Evolutionary conservation across 1,284 basidiomycete genomes (phyloP), one percentile per base, ranked within the genome.

Genomic region (Cryptococcus floricola): DNA sequence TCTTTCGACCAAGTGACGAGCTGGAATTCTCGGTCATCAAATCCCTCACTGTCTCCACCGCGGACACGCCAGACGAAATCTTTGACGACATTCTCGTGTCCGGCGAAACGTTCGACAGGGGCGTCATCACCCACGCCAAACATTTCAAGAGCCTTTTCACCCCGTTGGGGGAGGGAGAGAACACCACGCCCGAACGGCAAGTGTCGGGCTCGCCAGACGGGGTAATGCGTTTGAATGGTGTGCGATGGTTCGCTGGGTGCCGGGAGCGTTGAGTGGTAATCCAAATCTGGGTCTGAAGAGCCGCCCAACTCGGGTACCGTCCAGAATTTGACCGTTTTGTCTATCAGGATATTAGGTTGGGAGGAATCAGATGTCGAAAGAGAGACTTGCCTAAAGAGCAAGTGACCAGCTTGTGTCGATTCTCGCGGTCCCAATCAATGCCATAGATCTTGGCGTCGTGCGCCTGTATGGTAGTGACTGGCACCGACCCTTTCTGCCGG

Each of bases 1-100:
- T 98, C 96, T 74, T 94, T 95, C 2, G 90, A 91, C 95, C 94
- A 98, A 0, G 94, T 98, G 50, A 98, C 90, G 3, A 98, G 81
- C 71, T 96, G 93, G 73, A 92, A 94, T 56, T 89, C 86, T 9
- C 85, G 82, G 69, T 84, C 83, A 55, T 86, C 84, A 81, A 66
- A 57, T n/a, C 31, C 38, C 10, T 64, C 53, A 71, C 81, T 77
- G 12, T 76, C 65, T 0, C 79, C 80, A 45, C 83, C 83, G 50
- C 80, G 70, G 0, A 83, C 85, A 56, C 96, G 81, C 93, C 96
- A 98, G 2, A 99, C 93, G 69, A 96, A 99, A 77, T 99, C 95
- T 68, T 97, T 97, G 39, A 98, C 95, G 5, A 93, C 89, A 67
- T 96, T 93, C 0, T 84, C 83, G 72, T 96, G 92, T 0, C 93